Evolutionary conservation across 2,329 filamentous ascomycete genomes (phyloP).

Genomic region (Mycosphaerella sp.): DNA sequence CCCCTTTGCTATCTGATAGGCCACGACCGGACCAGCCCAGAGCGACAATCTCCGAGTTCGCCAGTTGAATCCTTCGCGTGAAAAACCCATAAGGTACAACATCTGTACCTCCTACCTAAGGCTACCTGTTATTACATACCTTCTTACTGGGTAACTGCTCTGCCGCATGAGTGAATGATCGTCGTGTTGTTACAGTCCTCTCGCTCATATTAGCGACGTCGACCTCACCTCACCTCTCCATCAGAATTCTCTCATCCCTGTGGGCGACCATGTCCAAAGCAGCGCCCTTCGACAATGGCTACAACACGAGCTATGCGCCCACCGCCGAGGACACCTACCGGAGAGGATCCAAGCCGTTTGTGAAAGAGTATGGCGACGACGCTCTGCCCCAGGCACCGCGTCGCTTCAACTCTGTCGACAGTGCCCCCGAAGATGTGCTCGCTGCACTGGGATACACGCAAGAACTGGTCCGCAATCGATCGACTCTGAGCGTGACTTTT

Average conservation of each 20-base stretch:
- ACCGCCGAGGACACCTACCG: conserved; percentile 9
- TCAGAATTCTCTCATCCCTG: too few relatives aligned
- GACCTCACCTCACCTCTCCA: neutral
- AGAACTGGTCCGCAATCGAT: conserved; percentile 58
- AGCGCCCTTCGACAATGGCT: conserved; percentile 5
- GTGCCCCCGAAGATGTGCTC: conserved; percentile 56
- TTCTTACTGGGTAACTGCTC: too few relatives aligned
- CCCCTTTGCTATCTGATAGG: conserved; percentile 16
- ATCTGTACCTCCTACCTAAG: too few relatives aligned
- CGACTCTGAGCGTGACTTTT: conserved; percentile 64
- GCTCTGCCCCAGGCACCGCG: conserved; percentile 5
- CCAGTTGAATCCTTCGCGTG: conserved; percentile 13
- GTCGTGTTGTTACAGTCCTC: conserved; percentile 5
- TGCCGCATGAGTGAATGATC: conserved; percentile 9
- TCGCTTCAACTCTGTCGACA: conserved; percentile 15
- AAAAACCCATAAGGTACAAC: too few relatives aligned
- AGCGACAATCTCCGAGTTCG: conserved; percentile 14
- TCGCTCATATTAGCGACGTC: neutral
- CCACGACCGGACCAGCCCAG: conserved; percentile 11
- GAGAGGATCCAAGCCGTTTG: conserved; percentile 13
- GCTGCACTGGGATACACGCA: conserved; percentile 61
- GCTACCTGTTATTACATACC: too few relatives aligned
- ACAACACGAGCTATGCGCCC: conserved; percentile 7
- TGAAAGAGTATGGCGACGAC: conserved; percentile 11
- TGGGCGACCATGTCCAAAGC: conserved; percentile 16